Evolutionary conservation across 768 basidiomycete genomes (phyloP), one percentile per base, ranked within the genome.

Genomic region (Candolleomyces efflorescens): DNA sequence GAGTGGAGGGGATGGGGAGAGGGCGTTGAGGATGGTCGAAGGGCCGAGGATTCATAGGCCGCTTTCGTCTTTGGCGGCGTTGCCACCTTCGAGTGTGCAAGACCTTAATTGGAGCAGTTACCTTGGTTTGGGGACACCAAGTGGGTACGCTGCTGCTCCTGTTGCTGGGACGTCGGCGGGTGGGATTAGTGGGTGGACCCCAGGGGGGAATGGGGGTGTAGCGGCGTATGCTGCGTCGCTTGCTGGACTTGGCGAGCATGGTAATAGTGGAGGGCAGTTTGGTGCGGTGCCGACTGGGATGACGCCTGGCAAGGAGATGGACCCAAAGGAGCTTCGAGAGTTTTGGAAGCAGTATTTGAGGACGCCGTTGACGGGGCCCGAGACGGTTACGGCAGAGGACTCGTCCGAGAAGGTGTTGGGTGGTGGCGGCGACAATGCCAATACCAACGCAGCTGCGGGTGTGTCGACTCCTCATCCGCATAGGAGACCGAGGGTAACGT

Each of bases 331-430:
- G 62, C 65, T 89, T 66, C 74, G 79, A 49, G 86, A 89, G 54
- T 83, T 89, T 60, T 91, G 89, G 89, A 89, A 79, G 69, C 76
- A 83, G 61, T 91, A 86, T 63, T 78, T 91, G 74, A 79, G 83
- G 39, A 90, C 87, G 20, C 89, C 89, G 23, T 67, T 85, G 7
- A 73, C 69, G 7, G 27, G 23, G 1, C 23, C 46, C 13, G 20
- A 24, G 46, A 22, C n/a, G 20, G 23, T n/a, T 7, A n/a, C 15
- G 11, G 49, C 20, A 36, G 24, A 36, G 20, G 26, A 51, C 9
- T 36, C 20, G 26, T n/a, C n/a, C n/a, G n/a, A 23, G 46, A 18
- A 23, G 46, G 18, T n/a, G 24, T 3, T 18, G 18, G 46, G 23
- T 13, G 18, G n/a, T n/a, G n/a, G n/a, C n/a, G n/a, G 6, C n/a